Base-by-base conservation (phyloP, 352 stramenopile species). In the Phytophthora europaea region DNA sequence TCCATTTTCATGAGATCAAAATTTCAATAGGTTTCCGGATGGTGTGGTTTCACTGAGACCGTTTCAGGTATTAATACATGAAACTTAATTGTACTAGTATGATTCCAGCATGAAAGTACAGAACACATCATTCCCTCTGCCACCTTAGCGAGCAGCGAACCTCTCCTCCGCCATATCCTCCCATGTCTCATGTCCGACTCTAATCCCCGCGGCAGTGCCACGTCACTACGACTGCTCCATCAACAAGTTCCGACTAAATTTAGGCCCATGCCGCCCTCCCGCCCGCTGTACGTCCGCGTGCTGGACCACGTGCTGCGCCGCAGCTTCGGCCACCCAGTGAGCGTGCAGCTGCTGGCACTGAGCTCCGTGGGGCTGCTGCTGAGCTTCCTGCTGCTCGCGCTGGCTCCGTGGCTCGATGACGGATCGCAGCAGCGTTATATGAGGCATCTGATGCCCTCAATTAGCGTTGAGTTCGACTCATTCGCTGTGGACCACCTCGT, bases 401-500 rank as follows among this genome's bases (percentile, higher is more conserved):
- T 92, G 23, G 73, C 74, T 50, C 81, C 81, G 16, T 83, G 90
- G 61, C 63, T 92, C 3, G 80, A 91, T 31, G 79, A 87, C 58
- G 76, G 85, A 63, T 84, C 79, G 55, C 72, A 81, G 52, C 68
- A 82, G 55, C 70, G 81, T 38, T 92, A 90, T 77, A 59, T 85
- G 52, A 76, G 77, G 65, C 40, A 9, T 6, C 84, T 83, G 53
- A 55, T 88, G 16, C 79, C 82, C 36, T 91, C 84, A 80, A 51
- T 85, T 18, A 71, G 81, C 58, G 76, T 85, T 22, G 16, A 63
- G 15, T 61, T 74, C 23, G 80, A 94, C 75, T 91, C 87, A 61
- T 92, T 94, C 63, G 63, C 91, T 0, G 80, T 93, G 22, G 84
- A 96, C 72, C 85, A 94, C 63, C 63, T 77, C 6, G 75, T 94